Evolutionary conservation across 202 grass and related monocot genomes (phyloP), one percentile per base, ranked within the genome.

Genomic region (Saccharum hybrid): DNA sequence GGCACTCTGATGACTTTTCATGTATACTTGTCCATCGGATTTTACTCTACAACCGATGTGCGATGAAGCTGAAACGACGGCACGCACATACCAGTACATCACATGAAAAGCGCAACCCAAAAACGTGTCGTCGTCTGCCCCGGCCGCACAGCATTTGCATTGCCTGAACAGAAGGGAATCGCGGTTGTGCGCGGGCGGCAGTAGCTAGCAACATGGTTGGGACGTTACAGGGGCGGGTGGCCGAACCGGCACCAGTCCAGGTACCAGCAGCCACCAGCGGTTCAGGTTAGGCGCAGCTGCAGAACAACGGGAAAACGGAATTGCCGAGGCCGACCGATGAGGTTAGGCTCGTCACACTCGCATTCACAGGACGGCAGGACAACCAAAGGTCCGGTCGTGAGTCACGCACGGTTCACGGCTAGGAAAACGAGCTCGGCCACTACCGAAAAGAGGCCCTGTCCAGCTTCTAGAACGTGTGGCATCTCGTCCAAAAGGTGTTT

Each of bases 401-500:
- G 36, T 12, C 41, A 19, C 70, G 45, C 71, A 74, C 71, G 45
- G 31, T 11, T 6, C 28, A 34, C 71, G 45, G 45, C 46, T 46
- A 28, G 41, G 40, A 43, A 42, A 46, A 22, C 68, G 40, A 71
- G 68, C 40, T 4, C 33, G 13, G 0, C 68, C 83, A 79, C 79
- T 63, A 28, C 33, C 71, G 11, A 61, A 77, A 79, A 38, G 0
- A 14, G 10, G 4, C 4, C 8, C 19, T 11, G 41, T 10, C 22
- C 18, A 59, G 6, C 30, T 40, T 15, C 61, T 79, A 90, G 61
- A 80, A 83, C 79, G 62, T 19, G 34, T 68, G 64, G 80, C 88
- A 76, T 26, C 26, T 67, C 65, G 7, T 39, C 22, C 1, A 76
- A 54, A 79, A 65, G 26, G 26, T 26, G 26, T 26, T 26, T 26